Conservation (phyloP, 176 grass and related monocot species). For the Phragmites australis region DNA sequence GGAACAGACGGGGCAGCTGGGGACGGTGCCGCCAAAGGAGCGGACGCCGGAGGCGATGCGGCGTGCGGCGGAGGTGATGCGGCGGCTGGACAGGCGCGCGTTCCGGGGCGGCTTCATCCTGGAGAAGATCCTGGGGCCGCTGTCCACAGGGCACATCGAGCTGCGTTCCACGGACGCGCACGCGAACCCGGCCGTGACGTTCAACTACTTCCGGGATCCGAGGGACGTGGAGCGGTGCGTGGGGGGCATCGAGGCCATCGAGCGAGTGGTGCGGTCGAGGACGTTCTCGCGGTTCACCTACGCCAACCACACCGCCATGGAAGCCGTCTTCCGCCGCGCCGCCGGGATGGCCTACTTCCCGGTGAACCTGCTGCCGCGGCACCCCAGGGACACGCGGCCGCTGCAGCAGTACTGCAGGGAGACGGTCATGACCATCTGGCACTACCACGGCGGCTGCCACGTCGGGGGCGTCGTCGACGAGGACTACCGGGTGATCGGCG, state of each 20-base stretch:
- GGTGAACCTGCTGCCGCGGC: constrained; percentile 47
- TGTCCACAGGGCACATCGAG: constrained; percentile 57
- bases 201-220: constrained; percentile 76
- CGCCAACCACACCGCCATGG: constrained; percentile 32
- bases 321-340: constrained; percentile 34
- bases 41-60: constrained; percentile 42
- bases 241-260: constrained; percentile 57
- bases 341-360: constrained; percentile 30
- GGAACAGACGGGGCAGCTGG: constrained; percentile 54
- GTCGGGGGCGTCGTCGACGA: constrained; percentile 47
- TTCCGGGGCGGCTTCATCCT: constrained; percentile 75
- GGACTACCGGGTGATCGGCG: constrained; percentile 46
- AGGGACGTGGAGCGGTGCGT: constrained; percentile 60
- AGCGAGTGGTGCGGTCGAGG: constrained; percentile 49
- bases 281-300: constrained; percentile 55
- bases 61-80: constrained; percentile 36
- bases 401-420: constrained; percentile 63
- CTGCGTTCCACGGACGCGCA: constrained; percentile 46
- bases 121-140: constrained; percentile 66
- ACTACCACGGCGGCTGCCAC: constrained; percentile 79
- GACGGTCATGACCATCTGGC: constrained; percentile 83
- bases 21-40: constrained; percentile 44
- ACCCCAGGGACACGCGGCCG: constrained; percentile 40
- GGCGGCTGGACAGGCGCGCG: constrained; percentile 8
- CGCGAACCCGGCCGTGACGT: constrained; percentile 58